Percentiles rank a stretch among this genome's conserved stretches.
phyloP scores from a whole-genome alignment of 2,329 filamentous ascomycete species.

The Ilyonectria mors-panacis region DNA sequence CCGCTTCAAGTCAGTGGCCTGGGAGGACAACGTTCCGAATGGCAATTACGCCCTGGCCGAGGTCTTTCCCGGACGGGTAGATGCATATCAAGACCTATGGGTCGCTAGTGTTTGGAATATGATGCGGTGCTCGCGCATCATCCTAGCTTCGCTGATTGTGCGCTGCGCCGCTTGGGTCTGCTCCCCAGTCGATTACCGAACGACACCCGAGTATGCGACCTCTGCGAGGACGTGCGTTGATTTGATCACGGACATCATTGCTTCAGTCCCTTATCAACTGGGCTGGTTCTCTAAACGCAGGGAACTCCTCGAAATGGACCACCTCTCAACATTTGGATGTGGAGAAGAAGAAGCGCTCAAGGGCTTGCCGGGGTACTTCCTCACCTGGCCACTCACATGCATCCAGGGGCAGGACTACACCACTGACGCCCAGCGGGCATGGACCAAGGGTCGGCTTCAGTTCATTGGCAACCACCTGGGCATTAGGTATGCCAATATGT shows the following conservation, averaged over 20 bases:
- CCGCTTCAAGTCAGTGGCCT: constrained; percentile 67
- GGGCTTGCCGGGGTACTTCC: constrained; percentile 70
- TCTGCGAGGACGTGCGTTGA: constrained; percentile 66
- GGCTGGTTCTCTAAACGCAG: constrained; percentile 69
- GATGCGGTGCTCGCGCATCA: constrained; percentile 66
- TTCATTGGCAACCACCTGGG: constrained; percentile 71
- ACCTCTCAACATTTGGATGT: constrained; percentile 63
- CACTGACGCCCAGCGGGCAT: constrained; percentile 71
- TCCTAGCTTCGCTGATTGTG: constrained; percentile 69
- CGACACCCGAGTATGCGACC: constrained; percentile 73
- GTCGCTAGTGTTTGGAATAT: constrained; percentile 72
- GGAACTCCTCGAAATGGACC: constrained; percentile 57
- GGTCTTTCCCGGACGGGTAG: constrained; percentile 73
- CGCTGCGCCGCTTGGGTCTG: constrained; percentile 74
- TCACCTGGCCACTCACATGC: constrained; percentile 72
- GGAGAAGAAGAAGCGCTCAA: constrained; percentile 66
- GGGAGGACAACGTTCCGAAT: constrained; percentile 68
- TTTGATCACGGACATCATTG: constrained; percentile 71
- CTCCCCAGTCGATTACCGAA: constrained; percentile 73
- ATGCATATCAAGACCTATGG: constrained; percentile 72
- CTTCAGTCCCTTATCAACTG: constrained; percentile 73
- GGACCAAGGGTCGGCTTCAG: constrained; percentile 67
- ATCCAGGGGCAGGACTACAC: constrained; percentile 70
- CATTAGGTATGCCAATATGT: constrained; percentile 70
- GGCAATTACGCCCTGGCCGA: constrained; percentile 68